These are phyloP conservation scores for thale cress (Arabidopsis thaliana) DNA, from an alignment of 345 rosid species.

Conservation along the genomic window TAIR10.1 NC_003076.8:21627501-21628000, in stretches of 20 bases:
- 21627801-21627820: conserved; percentile 43
- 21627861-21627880: neutral
- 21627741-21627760: conserved; percentile 37
- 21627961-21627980: conserved; percentile 20
- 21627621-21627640: neutral
- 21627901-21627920: conserved; percentile 33
- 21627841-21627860: conserved; percentile 35
- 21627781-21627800: conserved; percentile 42
- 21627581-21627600: neutral
- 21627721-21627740: conserved; percentile 35
- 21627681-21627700: neutral
- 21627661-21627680: neutral
- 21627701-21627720: conserved; percentile 31
- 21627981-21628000: conserved; percentile 8
- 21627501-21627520: too few relatives aligned
- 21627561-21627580: too few relatives aligned
- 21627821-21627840: conserved; percentile 48
- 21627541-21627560: too few relatives aligned
- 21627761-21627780: conserved; percentile 39
- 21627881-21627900: conserved; percentile 36
- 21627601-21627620: neutral
- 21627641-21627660: neutral
- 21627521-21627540: too few relatives aligned
- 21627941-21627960: neutral
- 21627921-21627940: conserved; percentile 6